Evolutionary conservation across 108 stramenopile species (phyloP).

Genomic region (Skeletonema potamos): DNA sequence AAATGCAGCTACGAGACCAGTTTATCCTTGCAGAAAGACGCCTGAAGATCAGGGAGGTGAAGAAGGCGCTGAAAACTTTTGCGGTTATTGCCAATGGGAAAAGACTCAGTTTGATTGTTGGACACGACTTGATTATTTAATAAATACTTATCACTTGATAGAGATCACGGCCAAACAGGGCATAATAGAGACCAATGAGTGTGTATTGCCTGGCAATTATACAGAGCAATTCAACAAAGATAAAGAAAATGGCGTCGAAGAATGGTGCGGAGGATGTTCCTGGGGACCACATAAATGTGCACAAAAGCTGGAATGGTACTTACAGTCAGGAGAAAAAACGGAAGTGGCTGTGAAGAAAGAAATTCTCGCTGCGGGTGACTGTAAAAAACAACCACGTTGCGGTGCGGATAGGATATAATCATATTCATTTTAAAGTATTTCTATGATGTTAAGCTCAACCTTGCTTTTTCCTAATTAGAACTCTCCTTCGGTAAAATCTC

Average conservation of each 20-base stretch:
- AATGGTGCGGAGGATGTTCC: background rate
- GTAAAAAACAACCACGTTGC: background rate
- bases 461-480: background rate
- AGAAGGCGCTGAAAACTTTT: background rate
- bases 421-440: too few species aligned
- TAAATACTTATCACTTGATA: background rate
- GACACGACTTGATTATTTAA: background rate
- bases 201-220: background rate
- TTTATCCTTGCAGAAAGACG: background rate
- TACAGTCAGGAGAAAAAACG: background rate
- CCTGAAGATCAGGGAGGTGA: background rate
- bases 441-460: too few species aligned
- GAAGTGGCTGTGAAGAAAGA: background rate
- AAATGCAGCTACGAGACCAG: background rate
- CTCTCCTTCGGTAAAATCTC: background rate
- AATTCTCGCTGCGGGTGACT: background rate
- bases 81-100: background rate
- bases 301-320: background rate
- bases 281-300: background rate
- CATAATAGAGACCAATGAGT: background rate
- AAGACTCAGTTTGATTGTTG: background rate
- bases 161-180: background rate
- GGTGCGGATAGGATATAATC: background rate
- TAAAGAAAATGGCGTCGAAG: background rate
- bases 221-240: background rate